Base-by-base conservation (phyloP, 1,139 yeast genomes). In the Candida pseudoviswanathii region DNA sequence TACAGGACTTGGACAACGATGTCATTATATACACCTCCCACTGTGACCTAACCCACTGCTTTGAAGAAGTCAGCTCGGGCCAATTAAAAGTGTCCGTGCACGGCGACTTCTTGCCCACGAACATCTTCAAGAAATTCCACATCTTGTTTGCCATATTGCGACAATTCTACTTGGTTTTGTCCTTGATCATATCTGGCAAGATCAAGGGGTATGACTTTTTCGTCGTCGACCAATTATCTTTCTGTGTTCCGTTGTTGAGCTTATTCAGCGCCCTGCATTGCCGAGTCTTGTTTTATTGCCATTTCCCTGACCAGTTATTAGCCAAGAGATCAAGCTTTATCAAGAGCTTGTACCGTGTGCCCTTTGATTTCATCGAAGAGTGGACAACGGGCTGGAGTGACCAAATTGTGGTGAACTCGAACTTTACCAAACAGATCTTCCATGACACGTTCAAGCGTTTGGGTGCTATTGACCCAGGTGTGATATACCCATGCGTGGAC, bases 401-500 rank as follows among this genome's bases (percentile, higher is more conserved):
- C 66, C 73, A 75, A 41, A 78, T 94, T 21, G 90, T 90, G 22
- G 99, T 94, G 22, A 94, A 94, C 67, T 89, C 97, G 21, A 74
- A 81, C 21, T 94, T 92, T 67, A 94, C 99, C 1, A 83, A 80
- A 56, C 64, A 80, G 0, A 79, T 90, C 2, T 94, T 89, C 58
- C 71, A 78, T 50, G 67, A 77, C 29, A 86, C 96, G 0, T 92
- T 94, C 61, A 64, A 65, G 3, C 60, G 67, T n/a, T 66, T 81
- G 47, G 57, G 61, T 16, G 48, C 63, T 9, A 60, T 69, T 6
- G 70, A 75, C 10, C 94, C 97, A 0, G 80, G 80, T 10, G 94
- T 94, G 3, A 78, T 92, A 2, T 92, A 95, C 58, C 99, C 99
- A 0, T 92, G 98, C 66, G 97, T 94, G 2, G 84, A 86, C 47